Evolutionary conservation across 495 filamentous ascomycete genomes (phyloP).

Genomic region (Hypoxylon trugodes): DNA sequence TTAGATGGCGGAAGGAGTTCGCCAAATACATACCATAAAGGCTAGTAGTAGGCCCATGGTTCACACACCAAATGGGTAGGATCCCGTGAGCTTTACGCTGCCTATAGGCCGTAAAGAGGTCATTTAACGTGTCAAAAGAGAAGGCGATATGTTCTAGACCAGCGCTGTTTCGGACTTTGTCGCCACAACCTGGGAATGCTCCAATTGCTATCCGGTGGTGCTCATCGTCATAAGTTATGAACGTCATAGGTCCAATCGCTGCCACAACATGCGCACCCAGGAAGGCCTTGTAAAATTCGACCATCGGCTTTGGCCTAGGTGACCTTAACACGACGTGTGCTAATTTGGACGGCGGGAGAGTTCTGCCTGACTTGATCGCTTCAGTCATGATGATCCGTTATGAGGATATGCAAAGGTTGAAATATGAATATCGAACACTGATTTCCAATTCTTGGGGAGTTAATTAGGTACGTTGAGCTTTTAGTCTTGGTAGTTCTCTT

Average conservation of each 20-base stretch:
- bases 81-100: conserved; percentile 49
- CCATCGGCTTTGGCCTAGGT: conserved; percentile 35
- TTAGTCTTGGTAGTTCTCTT: not conserved
- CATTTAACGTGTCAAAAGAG: conserved; percentile 42
- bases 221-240: conserved; percentile 56
- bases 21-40: conserved; percentile 35
- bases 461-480: not conserved
- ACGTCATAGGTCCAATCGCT: conserved; percentile 40
- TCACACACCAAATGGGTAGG: conserved; percentile 52
- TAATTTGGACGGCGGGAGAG: conserved; percentile 34
- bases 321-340: conserved; percentile 47
- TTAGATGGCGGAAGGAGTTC: not conserved
- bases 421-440: not conserved
- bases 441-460: not conserved
- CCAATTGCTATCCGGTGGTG: conserved; percentile 57
- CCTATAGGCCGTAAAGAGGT: conserved; percentile 44
- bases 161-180: conserved; percentile 28
- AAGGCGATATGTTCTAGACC: conserved; percentile 56
- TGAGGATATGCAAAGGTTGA: not conserved
- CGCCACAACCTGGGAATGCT: conserved; percentile 31
- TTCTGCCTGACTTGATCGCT: conserved; percentile 23
- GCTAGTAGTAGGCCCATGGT: conserved; percentile 56
- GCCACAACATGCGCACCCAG: conserved; percentile 40
- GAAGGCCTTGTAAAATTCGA: conserved; percentile 49
- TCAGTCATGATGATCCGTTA: conserved; percentile 19